These are phyloP conservation scores for Globisporangium recalcitrans DNA, from an alignment of 352 stramenopile genomes.

Conservation along the genomic window DNA sequence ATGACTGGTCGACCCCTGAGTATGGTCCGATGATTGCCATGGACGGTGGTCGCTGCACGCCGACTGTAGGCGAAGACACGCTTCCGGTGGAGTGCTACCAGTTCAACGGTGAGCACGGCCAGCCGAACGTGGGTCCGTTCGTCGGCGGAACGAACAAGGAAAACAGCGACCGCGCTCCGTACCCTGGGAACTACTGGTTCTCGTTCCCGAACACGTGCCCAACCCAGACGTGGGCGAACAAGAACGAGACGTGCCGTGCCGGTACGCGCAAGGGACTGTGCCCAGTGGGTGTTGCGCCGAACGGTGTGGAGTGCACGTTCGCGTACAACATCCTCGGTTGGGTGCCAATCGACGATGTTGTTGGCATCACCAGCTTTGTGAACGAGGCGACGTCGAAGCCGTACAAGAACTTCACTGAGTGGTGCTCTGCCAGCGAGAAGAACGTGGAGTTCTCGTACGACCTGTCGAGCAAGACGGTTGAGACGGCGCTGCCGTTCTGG, in stretches of 20 bases:
- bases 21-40: conserved; percentile 43
- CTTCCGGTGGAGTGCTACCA: conserved; percentile 35
- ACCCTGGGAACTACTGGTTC: conserved; percentile 61
- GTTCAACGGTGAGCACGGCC: conserved; percentile 36
- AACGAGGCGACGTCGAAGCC: conserved; percentile 36
- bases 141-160: conserved; percentile 52
- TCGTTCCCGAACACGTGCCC: conserved; percentile 62
- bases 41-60: conserved; percentile 34
- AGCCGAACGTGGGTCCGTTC: conserved; percentile 44
- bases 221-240: conserved; percentile 43
- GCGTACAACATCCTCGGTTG: conserved; percentile 75
- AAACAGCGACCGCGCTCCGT: conserved; percentile 39
- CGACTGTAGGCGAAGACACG: conserved; percentile 20
- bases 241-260: conserved; percentile 49
- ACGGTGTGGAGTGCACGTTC: conserved; percentile 72
- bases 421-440: conserved; percentile 47
- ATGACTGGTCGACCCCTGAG: conserved; percentile 30
- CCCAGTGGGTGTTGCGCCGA: conserved; percentile 40
- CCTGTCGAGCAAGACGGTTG: conserved; percentile 30
- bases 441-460: conserved; percentile 56
- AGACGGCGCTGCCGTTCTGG: conserved; percentile 57
- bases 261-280: conserved; percentile 58
- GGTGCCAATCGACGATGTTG: conserved; percentile 74
- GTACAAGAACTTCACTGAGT: conserved; percentile 66
- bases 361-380: conserved; percentile 64